A percentile compares a stretch with the other conserved stretches of the same genome.
phyloP scores from a whole-genome alignment of 1,284 basidiomycete species.

The Pseudozyma hubeiensis region DNA sequence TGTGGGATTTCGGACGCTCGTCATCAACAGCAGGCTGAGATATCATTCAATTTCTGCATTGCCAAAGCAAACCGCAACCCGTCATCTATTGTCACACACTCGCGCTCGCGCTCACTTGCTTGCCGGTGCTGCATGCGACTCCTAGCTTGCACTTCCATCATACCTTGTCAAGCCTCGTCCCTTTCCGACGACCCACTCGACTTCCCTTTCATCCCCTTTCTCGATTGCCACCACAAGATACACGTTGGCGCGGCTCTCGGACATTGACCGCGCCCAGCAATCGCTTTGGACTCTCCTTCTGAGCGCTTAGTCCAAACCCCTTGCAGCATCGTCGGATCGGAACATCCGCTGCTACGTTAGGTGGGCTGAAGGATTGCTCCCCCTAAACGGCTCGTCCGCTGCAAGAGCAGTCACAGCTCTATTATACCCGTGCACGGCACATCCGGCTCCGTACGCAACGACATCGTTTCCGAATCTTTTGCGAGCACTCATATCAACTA shows the following conservation, averaged over 20 bases:
- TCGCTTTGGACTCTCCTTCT: neutral
- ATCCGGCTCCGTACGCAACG: neutral
- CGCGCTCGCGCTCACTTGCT: neutral
- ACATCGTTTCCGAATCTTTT: neutral
- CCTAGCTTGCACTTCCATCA: no score
- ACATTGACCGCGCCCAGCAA: neutral
- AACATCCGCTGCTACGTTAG: neutral
- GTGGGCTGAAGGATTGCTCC: no score
- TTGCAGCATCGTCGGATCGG: neutral
- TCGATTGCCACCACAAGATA: no score
- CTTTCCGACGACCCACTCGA: no score
- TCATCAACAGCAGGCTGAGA: neutral
- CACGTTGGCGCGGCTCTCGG: no score
- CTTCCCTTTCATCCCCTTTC: no score
- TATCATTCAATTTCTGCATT: neutral
- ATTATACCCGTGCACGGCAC: slow-evolving; percentile 4
- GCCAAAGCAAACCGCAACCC: neutral
- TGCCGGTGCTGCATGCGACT: no score
- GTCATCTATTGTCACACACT: neutral
- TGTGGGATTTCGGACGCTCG: neutral
- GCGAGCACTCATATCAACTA: neutral
- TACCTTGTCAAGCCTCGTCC: no score
- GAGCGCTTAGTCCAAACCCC: neutral
- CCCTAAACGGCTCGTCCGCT: no score
- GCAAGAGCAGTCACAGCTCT: no score